Conservation (phyloP, 257 asterid genomes). For the Nicotiana tabacum region DNA sequence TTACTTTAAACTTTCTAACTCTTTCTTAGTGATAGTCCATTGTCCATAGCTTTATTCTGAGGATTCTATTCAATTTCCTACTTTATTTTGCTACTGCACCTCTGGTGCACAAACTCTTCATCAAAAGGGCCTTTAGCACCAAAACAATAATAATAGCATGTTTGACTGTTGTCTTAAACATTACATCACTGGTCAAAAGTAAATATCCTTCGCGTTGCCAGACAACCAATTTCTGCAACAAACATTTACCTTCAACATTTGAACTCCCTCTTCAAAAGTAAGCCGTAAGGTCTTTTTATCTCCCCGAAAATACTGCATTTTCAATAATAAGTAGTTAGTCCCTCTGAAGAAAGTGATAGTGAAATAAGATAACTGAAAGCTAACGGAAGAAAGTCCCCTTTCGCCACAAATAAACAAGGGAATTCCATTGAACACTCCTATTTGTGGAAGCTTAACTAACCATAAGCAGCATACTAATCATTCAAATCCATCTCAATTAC, state of each 20-base stretch:
- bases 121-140: neutral
- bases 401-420: neutral
- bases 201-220: neutral
- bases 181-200: neutral
- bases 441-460: neutral
- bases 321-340: conserved; percentile 5
- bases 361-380: neutral
- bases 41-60: neutral
- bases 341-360: neutral
- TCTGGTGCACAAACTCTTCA: neutral
- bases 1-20: neutral
- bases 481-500: conserved; percentile 22
- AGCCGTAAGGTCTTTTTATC: conserved; percentile 52
- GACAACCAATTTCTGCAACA: neutral
- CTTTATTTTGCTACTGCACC: neutral
- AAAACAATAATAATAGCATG: neutral
- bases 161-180: neutral
- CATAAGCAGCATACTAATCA: neutral
- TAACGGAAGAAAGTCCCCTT: neutral
- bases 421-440: neutral
- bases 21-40: neutral
- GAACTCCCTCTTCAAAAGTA: conserved; percentile 83
- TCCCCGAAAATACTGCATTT: conserved; percentile 57
- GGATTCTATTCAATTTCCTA: neutral
- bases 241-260: conserved; percentile 62